These are phyloP conservation scores for Colletotrichum cuscutae DNA, from an alignment of 2,329 filamentous ascomycete species.

Conservation along the genomic window DNA sequence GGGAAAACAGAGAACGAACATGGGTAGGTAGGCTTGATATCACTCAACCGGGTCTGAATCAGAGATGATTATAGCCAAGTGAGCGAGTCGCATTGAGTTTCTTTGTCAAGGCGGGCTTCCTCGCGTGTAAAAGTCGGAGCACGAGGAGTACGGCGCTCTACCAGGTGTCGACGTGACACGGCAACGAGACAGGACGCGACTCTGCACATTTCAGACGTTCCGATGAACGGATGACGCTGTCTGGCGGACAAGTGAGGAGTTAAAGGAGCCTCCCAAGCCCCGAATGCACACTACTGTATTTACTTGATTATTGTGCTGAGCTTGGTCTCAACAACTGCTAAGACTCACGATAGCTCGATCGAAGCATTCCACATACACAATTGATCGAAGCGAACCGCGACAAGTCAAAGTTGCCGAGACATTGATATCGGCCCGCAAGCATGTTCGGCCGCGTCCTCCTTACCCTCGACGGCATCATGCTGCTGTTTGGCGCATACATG, in stretches of 20 bases:
- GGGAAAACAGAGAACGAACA: not conserved
- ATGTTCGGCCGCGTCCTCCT: slow-evolving; percentile 52
- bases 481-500: slow-evolving; percentile 50
- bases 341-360: not conserved
- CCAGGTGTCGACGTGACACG: not conserved
- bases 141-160: not conserved
- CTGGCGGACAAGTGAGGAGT: not conserved
- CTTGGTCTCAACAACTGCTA: not conserved
- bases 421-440: not conserved
- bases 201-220: not conserved
- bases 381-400: not conserved
- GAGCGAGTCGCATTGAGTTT: not conserved
- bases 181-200: not conserved
- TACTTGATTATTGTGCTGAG: not conserved
- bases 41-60: not conserved
- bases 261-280: not conserved
- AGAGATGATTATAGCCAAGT: too few species aligned
- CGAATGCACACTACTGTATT: not conserved
- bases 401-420: not conserved
- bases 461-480: slow-evolving; percentile 49
- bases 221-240: too few species aligned
- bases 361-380: not conserved
- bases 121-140: not conserved
- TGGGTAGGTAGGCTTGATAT: not conserved
- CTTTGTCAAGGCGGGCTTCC: not conserved